Percentiles rank a stretch among this genome's conserved stretches.
These are phyloP conservation scores for Rhodotorula taiwanensis DNA, from an alignment of 768 basidiomycete genomes.

Conservation along the genomic window DNA sequence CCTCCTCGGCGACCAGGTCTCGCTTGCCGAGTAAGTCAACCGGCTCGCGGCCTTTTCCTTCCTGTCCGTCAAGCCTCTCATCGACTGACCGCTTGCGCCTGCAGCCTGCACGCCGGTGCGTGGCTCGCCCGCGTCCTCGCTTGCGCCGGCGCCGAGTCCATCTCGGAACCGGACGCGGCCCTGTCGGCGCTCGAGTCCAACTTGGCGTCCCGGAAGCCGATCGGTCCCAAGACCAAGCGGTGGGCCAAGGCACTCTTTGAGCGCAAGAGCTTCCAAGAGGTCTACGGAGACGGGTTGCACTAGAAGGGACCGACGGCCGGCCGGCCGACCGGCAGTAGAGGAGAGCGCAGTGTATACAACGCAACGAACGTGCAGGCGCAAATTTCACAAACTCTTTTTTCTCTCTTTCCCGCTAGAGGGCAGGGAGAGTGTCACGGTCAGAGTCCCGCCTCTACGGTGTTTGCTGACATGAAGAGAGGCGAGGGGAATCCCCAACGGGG, in stretches of 20 bases:
- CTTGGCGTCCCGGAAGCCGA: background rate
- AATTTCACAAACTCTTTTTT: too few species aligned
- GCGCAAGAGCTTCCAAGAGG: constrained; percentile 27
- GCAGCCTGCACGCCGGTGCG: constrained; percentile 31
- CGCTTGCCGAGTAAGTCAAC: constrained; percentile 34
- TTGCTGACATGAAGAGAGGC: too few species aligned
- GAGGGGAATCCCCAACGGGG: too few species aligned
- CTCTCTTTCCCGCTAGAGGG: too few species aligned
- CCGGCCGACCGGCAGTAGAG: too few species aligned
- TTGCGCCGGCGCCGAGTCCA: constrained; percentile 9
- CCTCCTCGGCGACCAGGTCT: constrained; percentile 33
- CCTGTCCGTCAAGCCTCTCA: too few species aligned
- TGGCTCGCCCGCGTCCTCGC: constrained; percentile 34
- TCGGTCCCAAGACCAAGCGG: constrained; percentile 14
- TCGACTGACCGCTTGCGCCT: background rate
- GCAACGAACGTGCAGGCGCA: too few species aligned
- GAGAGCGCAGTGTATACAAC: too few species aligned
- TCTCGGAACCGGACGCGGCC: constrained; percentile 7
- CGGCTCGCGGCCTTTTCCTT: too few species aligned
- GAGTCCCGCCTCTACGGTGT: too few species aligned
- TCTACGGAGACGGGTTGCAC: constrained; percentile 28
- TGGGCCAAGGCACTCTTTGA: constrained; percentile 21
- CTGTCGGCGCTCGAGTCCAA: constrained; percentile 17
- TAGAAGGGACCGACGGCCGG: too few species aligned
- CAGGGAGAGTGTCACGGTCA: too few species aligned